Conservation (phyloP, 371 early-diverging fungal genomes). For the Rhizopus delemar region DNA sequence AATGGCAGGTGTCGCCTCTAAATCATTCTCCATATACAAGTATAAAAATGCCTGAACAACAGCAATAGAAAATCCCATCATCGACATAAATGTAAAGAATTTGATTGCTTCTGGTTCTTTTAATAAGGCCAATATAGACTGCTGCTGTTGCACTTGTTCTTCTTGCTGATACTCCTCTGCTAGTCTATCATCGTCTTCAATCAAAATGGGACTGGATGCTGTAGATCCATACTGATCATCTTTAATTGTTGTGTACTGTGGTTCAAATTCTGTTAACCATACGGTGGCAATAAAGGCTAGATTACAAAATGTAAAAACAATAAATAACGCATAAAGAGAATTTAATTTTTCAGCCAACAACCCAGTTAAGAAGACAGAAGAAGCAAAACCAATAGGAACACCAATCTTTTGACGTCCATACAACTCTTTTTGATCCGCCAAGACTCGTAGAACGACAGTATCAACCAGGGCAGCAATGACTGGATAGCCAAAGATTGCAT, state of each 20-base stretch:
- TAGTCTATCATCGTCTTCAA: background rate
- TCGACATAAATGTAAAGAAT: conserved; percentile 31
- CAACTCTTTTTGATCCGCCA: conserved; percentile 31
- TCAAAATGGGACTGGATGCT: background rate
- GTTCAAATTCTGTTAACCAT: conserved; percentile 8
- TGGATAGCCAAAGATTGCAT: conserved; percentile 42
- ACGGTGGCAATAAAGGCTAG: conserved; percentile 27
- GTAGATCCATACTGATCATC: conserved; percentile 11
- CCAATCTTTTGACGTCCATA: conserved; percentile 41
- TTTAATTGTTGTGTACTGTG: conserved; percentile 6
- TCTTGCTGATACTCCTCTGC: conserved; percentile 3
- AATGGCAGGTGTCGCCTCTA: conserved; percentile 30
- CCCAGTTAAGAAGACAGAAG: conserved; percentile 37
- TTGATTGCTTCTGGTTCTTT: conserved; percentile 19
- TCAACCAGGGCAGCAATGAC: conserved; percentile 35
- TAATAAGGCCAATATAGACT: conserved; percentile 30
- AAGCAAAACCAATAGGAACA: conserved; percentile 38
- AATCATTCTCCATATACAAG: conserved; percentile 35
- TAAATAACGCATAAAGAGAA: conserved; percentile 33
- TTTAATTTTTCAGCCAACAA: conserved; percentile 27
- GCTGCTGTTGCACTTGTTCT: background rate
- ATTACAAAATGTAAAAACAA: conserved; percentile 22
- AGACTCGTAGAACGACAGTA: conserved; percentile 25
- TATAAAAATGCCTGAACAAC: conserved; percentile 35
- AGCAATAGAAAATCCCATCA: conserved; percentile 29